Conservation (phyloP, 768 basidiomycete species). For the Gloeophyllum trabeum region DNA sequence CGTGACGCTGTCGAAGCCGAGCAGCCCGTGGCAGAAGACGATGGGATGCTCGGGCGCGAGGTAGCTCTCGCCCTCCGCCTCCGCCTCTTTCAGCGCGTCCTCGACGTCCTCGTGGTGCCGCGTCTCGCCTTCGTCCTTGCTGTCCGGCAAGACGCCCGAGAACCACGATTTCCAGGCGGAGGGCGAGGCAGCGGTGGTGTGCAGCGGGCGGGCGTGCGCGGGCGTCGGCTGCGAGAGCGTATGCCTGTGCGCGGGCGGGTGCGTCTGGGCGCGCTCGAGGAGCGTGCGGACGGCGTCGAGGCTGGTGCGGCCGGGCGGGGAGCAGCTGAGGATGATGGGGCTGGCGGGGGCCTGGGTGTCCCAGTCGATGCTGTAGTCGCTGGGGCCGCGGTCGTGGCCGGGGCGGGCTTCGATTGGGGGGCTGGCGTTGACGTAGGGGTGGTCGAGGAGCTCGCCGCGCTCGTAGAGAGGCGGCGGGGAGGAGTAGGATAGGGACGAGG, state of each 20-base stretch:
- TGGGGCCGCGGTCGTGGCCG: neutral
- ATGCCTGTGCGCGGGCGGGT: slow-evolving; percentile 15
- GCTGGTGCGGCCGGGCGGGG: slow-evolving; percentile 35
- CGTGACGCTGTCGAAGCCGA: slow-evolving; percentile 90
- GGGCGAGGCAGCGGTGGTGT: too few species aligned
- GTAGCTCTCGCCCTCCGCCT: too few species aligned
- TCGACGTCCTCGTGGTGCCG: neutral
- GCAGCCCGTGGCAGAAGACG: slow-evolving; percentile 91
- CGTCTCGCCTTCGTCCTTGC: neutral
- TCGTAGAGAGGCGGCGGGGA: neutral
- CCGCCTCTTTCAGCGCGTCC: slow-evolving; percentile 11
- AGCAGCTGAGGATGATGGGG: slow-evolving; percentile 23
- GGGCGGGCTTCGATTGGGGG: neutral
- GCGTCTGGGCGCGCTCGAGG: slow-evolving; percentile 15
- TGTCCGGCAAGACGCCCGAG: neutral
- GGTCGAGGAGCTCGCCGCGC: slow-evolving; percentile 8
- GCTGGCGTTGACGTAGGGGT: slow-evolving; percentile 6
- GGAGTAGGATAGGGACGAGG: slow-evolving; percentile 36
- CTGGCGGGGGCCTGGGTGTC: slow-evolving; percentile 14
- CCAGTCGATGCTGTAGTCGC: slow-evolving; percentile 5
- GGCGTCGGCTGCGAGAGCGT: too few species aligned
- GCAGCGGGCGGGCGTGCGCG: too few species aligned
- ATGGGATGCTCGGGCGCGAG: slow-evolving; percentile 73
- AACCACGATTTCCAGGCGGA: neutral
- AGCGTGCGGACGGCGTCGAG: slow-evolving; percentile 47